Evolutionary conservation across 1,284 basidiomycete genomes (phyloP), one percentile per base, ranked within the genome.

Genomic region (Ganoderma leucocontextum): DNA sequence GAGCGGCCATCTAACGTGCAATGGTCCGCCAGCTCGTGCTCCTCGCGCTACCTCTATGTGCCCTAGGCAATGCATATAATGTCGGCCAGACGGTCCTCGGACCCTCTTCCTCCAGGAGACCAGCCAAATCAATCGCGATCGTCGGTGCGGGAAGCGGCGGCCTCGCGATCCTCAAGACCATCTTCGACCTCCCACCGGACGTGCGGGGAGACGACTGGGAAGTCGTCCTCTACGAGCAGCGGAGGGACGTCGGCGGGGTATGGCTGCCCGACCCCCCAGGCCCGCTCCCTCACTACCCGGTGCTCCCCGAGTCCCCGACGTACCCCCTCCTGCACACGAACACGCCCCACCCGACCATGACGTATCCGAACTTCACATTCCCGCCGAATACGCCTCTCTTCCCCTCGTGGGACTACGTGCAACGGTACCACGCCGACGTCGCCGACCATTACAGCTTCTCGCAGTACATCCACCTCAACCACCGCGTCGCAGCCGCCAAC

Each of bases 291-390:
- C 71, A 76, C 19, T 84, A 85, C 15, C 86, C 86, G 33, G 73
- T 76, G 2, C 78, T 89, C 2, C 87, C 88, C 4, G 82, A 86
- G 75, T 86, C 86, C 0, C 86, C 87, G 0, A 70, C 88, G 12
- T 89, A 89, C 69, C 86, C 86, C 4, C 80, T 78, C 9, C 80
- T 89, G n/a, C 83, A 75, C 69, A 87, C 86, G 22, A 89, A 88
- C 74, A 86, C 84, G 1, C 87, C 88, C 13, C 81, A 85, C 22
- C 86, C 76, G 35, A 75, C 76, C 52, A 80, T 89, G 86, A 84
- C 86, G 8, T 87, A 84, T 73, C 86, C 85, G 22, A 79, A 80
- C 22, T 84, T 87, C 72, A 83, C 86, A 0, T 89, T 85, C 66
- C 83, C 81, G 0, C 84, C 82, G 0, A 78, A 79, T 22, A 89